phyloP scores from a whole-genome alignment of 768 basidiomycete species.

The Tubosaeta brunneosetosa region DNA sequence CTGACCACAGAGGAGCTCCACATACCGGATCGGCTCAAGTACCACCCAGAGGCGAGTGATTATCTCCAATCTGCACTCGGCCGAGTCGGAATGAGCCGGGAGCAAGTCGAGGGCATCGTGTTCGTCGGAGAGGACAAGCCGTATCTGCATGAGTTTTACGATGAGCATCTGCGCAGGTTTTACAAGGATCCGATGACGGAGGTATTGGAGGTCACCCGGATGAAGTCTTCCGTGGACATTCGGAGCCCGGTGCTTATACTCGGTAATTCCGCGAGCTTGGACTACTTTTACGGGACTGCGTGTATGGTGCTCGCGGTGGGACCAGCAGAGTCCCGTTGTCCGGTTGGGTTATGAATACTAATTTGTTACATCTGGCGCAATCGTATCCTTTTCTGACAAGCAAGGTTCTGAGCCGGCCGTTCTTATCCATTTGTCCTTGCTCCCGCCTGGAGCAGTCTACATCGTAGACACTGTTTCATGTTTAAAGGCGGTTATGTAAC shows the following conservation, averaged over 20 bases:
- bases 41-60: too few relatives aligned
- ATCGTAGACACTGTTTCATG: too few relatives aligned
- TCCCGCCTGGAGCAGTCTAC: too few relatives aligned
- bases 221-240: slow-evolving; percentile 4
- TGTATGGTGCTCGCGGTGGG: slow-evolving; percentile 10
- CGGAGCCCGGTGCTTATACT: neutral
- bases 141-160: neutral
- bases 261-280: slow-evolving; percentile 1
- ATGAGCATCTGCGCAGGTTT: too few relatives aligned
- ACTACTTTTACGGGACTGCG: slow-evolving; percentile 12
- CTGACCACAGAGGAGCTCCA: neutral
- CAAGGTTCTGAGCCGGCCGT: too few relatives aligned
- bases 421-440: too few relatives aligned
- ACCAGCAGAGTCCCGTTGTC: neutral
- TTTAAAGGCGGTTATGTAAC: too few relatives aligned
- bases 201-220: slow-evolving; percentile 8
- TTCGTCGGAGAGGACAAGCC: neutral
- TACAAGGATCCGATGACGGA: slow-evolving; percentile 3
- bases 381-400: too few relatives aligned
- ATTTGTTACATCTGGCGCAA: too few relatives aligned
- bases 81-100: neutral
- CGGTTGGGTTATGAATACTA: too few relatives aligned
- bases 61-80: neutral
- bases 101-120: slow-evolving; percentile 5
- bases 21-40: neutral